These are phyloP conservation scores for Aspergillus aculeatus DNA, from an alignment of 2,329 filamentous ascomycete genomes.

Conservation along the genomic window DNA sequence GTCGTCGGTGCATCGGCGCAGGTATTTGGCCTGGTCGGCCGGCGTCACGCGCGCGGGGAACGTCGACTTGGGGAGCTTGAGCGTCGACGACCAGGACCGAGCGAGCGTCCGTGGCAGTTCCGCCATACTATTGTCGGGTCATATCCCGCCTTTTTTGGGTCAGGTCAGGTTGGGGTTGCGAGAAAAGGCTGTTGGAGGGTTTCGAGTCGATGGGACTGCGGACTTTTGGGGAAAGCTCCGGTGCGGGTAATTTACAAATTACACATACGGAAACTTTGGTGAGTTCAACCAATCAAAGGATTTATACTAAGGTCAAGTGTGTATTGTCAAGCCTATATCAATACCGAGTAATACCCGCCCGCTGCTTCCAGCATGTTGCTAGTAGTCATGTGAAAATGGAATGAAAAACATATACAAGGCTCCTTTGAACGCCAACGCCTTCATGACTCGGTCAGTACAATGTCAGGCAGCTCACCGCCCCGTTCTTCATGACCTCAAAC, in stretches of 20 bases:
- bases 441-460: slow-evolving; percentile 60
- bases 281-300: neutral
- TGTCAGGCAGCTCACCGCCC: slow-evolving; percentile 82
- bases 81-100: slow-evolving; percentile 67
- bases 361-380: too few relatives aligned
- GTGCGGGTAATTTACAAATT: neutral
- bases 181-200: neutral
- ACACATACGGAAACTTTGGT: neutral
- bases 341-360: too few relatives aligned
- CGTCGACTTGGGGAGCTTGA: slow-evolving; percentile 71
- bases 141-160: slow-evolving; percentile 20
- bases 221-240: slow-evolving; percentile 3
- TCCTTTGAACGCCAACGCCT: neutral
- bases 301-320: neutral
- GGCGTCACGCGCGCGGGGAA: slow-evolving; percentile 58
- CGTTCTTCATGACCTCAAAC: slow-evolving; percentile 94
- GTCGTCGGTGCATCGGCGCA: slow-evolving; percentile 78
- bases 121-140: slow-evolving; percentile 38
- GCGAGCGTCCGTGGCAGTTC: slow-evolving; percentile 37
- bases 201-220: neutral
- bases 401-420: neutral
- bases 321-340: neutral
- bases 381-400: neutral
- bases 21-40: slow-evolving; percentile 55
- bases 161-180: slow-evolving; percentile 7